Evolutionary conservation across 2,329 filamentous ascomycete species (phyloP).

Genomic region (Stylonectria norvegica): DNA sequence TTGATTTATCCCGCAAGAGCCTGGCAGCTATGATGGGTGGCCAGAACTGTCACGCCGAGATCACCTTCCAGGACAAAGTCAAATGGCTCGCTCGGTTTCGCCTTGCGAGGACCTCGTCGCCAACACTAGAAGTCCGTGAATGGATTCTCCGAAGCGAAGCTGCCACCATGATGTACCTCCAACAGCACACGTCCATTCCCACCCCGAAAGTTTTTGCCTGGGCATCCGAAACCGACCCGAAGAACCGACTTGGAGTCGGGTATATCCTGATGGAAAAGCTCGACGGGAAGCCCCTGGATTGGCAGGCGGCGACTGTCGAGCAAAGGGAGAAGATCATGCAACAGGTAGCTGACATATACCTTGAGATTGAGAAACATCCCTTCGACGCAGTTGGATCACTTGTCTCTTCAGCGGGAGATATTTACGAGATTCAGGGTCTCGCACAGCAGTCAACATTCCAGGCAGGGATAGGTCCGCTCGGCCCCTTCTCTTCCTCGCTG

Average conservation of each 20-base stretch:
- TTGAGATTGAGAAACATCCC: conserved; percentile 32
- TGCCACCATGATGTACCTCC: conserved; percentile 4
- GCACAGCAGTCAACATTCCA: conserved; percentile 17
- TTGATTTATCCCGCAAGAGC: conserved; percentile 1
- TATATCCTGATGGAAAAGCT: conserved; percentile 44
- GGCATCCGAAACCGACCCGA: conserved; percentile 26
- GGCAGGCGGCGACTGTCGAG: conserved; percentile 25
- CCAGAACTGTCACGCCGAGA: conserved; percentile 9
- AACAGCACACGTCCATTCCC: conserved; percentile 4
- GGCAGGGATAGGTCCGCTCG: conserved; percentile 8
- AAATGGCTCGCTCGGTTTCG: conserved; percentile 6
- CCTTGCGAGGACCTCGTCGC: conserved; percentile 1
- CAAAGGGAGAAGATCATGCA: conserved; percentile 31
- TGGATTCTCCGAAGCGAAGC: conserved; percentile 5
- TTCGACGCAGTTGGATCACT: conserved; percentile 29
- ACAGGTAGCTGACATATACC: conserved; percentile 30
- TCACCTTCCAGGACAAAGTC: conserved; percentile 5
- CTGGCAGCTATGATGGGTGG: conserved; percentile 7
- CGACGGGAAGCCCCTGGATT: conserved; percentile 32
- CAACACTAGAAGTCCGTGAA: conserved; percentile 4
- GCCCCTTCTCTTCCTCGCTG: conserved; percentile 25
- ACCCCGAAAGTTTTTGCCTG: conserved; percentile 6
- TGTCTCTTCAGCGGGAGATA: conserved; percentile 3
- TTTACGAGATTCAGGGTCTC: conserved; percentile 9
- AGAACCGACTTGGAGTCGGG: conserved; percentile 33